Base-by-base conservation (phyloP, 192 early-diverging fungal genomes). In the Coemansia sp. region DNA sequence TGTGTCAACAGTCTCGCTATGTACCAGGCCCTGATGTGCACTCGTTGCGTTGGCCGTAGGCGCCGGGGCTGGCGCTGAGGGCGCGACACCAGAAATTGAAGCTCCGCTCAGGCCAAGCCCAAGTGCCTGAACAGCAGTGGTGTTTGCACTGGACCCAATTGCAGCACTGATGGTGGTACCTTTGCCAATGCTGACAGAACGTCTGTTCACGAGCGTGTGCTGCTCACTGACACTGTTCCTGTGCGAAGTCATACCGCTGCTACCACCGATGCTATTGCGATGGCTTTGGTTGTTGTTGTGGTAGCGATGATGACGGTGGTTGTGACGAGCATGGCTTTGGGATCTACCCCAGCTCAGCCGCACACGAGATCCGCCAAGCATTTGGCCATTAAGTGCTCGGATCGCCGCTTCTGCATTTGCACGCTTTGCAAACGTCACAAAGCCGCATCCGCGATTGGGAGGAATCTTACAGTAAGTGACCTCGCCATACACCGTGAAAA, bases 391-490 rank as follows among this genome's bases (percentile, higher is more conserved):
- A 87, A 99, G 90, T 61, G 93, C 87, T 52, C 86, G 84, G 68
- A 99, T 94, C 13, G 97, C 95, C 66, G 87, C 84, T 71, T 95
- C 95, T 28, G 97, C 97, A 68, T 87, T 84, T 35, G 87, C 84
- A 18, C 92, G 84, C 64, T 92, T 88, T 29, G 87, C 87, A 75
- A 88, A 99, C 56, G 93, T 92, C 31, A 99, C 95, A 84, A 99
- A 99, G 9, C 94, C 97, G 73, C 97, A 99, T 13, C 93, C 91
- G 67, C 94, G 95, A 55, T 94, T 93, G 16, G 89, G 87, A 35
- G 97, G 95, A 60, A 99, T 96, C 75, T 96, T 96, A 66, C 93
- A 90, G 80, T 96, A 93, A 0, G 86, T 86, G 51, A 99, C 95
- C 34, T 93, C 93, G 33, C 97, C 97, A 85, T 94, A 96, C 33